Conservation (phyloP, 345 rosid genomes). For the Linum lewisii region DNA sequence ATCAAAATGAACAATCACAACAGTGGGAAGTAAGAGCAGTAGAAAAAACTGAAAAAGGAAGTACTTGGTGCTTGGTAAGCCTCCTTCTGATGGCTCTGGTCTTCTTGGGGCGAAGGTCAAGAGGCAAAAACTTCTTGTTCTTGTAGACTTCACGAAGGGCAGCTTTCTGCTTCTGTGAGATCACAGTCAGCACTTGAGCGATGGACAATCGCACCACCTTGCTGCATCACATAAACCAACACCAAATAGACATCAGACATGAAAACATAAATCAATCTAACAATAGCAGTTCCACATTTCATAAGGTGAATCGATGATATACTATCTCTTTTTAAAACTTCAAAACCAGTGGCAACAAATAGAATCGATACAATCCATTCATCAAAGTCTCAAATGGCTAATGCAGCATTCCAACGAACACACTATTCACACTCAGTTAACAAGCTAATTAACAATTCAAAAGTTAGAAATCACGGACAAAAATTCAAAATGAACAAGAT, state of each 20-base stretch:
- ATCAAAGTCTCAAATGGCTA: too few relatives aligned
- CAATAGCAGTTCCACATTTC: not conserved
- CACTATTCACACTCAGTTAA: too few relatives aligned
- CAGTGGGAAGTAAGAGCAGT: not conserved
- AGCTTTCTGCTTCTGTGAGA: constrained; percentile 2
- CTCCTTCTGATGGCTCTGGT: constrained; percentile 6
- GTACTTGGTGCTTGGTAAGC: constrained; percentile 6
- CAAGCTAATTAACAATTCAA: not conserved
- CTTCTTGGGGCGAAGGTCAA: constrained; percentile 5
- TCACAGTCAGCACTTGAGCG: constrained; percentile 3
- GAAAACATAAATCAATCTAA: not conserved
- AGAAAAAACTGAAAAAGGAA: not conserved
- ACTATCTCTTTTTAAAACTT: too few relatives aligned
- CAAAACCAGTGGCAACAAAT: not conserved
- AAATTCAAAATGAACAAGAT: not conserved
- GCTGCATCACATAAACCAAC: not conserved
- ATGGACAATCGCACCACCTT: constrained; percentile 1
- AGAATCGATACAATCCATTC: too few relatives aligned
- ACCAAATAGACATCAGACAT: not conserved
- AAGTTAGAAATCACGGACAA: not conserved
- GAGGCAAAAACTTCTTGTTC: constrained; percentile 5
- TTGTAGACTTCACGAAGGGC: not conserved
- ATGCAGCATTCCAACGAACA: too few relatives aligned
- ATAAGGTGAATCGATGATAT: not conserved
- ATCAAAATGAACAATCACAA: not conserved